Base-by-base conservation (phyloP, 768 basidiomycete species). In the Boletellus emodensis region DNA sequence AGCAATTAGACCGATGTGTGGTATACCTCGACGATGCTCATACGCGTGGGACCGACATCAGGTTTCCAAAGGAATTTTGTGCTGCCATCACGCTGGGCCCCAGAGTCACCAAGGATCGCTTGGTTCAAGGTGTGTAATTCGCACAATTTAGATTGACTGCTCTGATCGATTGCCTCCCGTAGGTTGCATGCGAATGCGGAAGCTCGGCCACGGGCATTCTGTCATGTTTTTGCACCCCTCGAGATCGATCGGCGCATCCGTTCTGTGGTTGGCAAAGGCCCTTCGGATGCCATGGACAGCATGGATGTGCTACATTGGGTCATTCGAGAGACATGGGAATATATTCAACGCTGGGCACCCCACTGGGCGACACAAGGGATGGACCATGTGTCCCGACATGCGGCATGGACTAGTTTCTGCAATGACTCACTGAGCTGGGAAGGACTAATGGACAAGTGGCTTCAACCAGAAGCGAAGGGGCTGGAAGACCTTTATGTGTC, bases 131-230 rank as follows among this genome's bases (percentile, higher is more conserved):
- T 30, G 10, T 30, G 30, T 30, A 7, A 8, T 30, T 30, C 2
- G 7, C 30, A n/a, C 3, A 6, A 24, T 24, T 32, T 34, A 24
- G 18, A 11, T 8, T 11, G 3, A 7, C 38, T 32, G 0, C 2
- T 41, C 6, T 15, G 8, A 30, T 6, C 2, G 39, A 15, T 15
- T 10, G 7, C 30, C 10, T 10, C 3, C 26, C 9, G 20, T 12
- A 77, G 77, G 75, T 6, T 78, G 76, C 49, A 78, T 78, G 77
- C 66, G 77, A 4, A 75, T 78, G 76, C 68, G 77, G 3, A 67
- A 70, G 53, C 65, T 78, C 1, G 77, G 77, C 13, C 55, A 61
- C 14, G 74, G 72, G 0, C 77, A 78, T 49, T 72, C 75, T 4
- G 63, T 76, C 13, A 56, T 72, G 42, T 77, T 78, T 72, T 74